phyloP scores from a whole-genome alignment of 768 basidiomycete species.

The Termitomyces sp. region DNA sequence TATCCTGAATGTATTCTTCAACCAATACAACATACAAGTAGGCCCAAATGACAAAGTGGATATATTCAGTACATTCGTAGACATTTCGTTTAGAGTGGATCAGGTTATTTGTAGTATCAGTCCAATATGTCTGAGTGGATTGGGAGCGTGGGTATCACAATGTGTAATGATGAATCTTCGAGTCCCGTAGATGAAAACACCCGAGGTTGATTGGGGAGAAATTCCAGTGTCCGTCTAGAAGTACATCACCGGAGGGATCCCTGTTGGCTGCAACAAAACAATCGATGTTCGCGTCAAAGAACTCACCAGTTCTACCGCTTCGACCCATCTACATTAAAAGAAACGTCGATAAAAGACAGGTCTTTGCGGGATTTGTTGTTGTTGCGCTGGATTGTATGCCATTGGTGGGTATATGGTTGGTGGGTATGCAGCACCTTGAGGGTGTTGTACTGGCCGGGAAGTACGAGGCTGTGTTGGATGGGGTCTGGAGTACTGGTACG shows the following conservation, averaged over 20 bases:
- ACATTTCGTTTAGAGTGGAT: neutral
- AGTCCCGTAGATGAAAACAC: neutral
- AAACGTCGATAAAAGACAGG: constrained; percentile 13
- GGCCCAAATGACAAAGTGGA: too few species aligned
- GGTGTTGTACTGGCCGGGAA: constrained; percentile 7
- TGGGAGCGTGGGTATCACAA: neutral
- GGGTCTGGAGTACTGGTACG: neutral
- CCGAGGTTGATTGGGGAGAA: neutral
- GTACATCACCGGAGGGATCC: neutral
- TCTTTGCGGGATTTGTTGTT: neutral
- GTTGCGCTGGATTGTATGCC: constrained; percentile 3
- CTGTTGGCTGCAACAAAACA: neutral
- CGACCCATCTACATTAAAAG: constrained; percentile 2
- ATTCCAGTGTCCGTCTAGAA: neutral
- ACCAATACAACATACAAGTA: too few species aligned
- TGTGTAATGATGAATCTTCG: neutral
- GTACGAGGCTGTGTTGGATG: neutral
- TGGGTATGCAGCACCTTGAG: constrained; percentile 8
- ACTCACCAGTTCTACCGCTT: neutral
- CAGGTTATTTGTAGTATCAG: neutral
- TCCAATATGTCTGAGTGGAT: neutral
- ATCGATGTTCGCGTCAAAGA: neutral
- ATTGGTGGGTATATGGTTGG: constrained; percentile 9
- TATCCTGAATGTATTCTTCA: too few species aligned
- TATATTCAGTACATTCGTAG: too few species aligned